phyloP scores from a whole-genome alignment of 2,329 filamentous ascomycete genomes.

The Xylariaceae sp. region DNA sequence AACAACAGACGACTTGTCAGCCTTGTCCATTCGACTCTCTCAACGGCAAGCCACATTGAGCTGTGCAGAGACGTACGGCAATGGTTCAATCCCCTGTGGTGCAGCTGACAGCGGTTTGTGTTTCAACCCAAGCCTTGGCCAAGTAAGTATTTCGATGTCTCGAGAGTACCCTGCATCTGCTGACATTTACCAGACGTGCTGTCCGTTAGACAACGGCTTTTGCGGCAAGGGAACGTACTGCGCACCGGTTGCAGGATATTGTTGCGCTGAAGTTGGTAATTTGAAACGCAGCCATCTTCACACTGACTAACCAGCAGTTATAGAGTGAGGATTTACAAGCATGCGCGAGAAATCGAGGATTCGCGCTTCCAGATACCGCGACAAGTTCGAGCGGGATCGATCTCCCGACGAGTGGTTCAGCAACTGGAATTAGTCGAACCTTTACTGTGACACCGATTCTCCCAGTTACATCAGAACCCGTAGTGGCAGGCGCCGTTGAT shows the following conservation, averaged over 20 bases:
- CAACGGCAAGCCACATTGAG: slow-evolving; percentile 25
- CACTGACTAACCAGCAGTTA: slow-evolving; percentile 12
- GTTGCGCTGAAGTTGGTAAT: slow-evolving; percentile 36
- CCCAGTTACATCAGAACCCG: slow-evolving; percentile 8
- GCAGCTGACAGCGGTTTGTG: slow-evolving; percentile 31
- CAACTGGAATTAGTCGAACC: slow-evolving; percentile 14
- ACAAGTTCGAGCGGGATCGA: slow-evolving; percentile 9
- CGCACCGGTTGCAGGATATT: slow-evolving; percentile 38
- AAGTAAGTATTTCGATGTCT: slow-evolving; percentile 27
- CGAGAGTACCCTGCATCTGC: background rate
- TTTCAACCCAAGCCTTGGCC: slow-evolving; percentile 34
- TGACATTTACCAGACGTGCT: slow-evolving; percentile 33
- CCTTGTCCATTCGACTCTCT: slow-evolving; percentile 1
- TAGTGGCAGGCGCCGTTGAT: slow-evolving; percentile 1
- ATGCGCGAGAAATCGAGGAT: slow-evolving; percentile 36
- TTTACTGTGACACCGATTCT: slow-evolving; percentile 24
- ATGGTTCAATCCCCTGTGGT: slow-evolving; percentile 32
- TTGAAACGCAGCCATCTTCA: background rate
- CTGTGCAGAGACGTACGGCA: slow-evolving; percentile 36
- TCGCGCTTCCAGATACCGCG: slow-evolving; percentile 25
- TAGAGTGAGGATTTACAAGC: slow-evolving; percentile 35
- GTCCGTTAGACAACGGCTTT: slow-evolving; percentile 33
- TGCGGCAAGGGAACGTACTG: slow-evolving; percentile 36
- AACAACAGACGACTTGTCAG: slow-evolving; percentile 23
- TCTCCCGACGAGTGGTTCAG: slow-evolving; percentile 1